Evolutionary conservation across 78 protist genomes (phyloP), one percentile per base, ranked within the genome.

Genomic region (Dictyostelium intermedium): DNA sequence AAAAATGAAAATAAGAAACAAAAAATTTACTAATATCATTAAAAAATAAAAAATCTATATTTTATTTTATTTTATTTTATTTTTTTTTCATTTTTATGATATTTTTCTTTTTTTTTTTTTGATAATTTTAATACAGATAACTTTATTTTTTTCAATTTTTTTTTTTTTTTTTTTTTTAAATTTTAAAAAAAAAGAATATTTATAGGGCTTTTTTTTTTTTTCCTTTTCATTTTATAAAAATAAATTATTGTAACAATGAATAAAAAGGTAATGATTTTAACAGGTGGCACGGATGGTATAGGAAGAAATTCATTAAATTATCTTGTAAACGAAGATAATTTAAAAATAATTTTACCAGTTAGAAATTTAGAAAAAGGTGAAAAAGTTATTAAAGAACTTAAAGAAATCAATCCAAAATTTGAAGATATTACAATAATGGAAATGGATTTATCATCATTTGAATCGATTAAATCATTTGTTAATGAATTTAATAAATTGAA

Each of bases 391-490:
- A 8, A 86, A 14, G 81, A 74, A 74, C 20, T 74, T 20, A 37
- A 74, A 74, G 53, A 41, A 10, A 77, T 50, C 5, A 50, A 63
- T 30, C 32, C 39, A 45, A 60, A 43, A 34, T 10, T 23, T 47
- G 69, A n/a, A n/a, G n/a, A 35, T 14, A 4, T 20, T 5, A 35
- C 41, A 37, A 8, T 77, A 4, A 74, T 92, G 66, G 61, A 86
- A 76, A n/a, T 86, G 45, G 92, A 86, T 77, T 56, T 86, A 25
- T 13, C 32, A 37, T 86, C 92, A 43, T 60, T 39, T 23, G 14
- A 77, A 10, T 86, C 92, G 60, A 77, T 86, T 37, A 86, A 43
- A 86, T 45, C 37, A 11, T 86, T 86, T 76, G 92, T 86, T 53
- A 34, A 76, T 9, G 63, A 37, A 23, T 86, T 73, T 86, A 77